These are phyloP conservation scores for Pistacia atlantica DNA, from an alignment of 345 rosid species.

Conservation along the genomic window DNA sequence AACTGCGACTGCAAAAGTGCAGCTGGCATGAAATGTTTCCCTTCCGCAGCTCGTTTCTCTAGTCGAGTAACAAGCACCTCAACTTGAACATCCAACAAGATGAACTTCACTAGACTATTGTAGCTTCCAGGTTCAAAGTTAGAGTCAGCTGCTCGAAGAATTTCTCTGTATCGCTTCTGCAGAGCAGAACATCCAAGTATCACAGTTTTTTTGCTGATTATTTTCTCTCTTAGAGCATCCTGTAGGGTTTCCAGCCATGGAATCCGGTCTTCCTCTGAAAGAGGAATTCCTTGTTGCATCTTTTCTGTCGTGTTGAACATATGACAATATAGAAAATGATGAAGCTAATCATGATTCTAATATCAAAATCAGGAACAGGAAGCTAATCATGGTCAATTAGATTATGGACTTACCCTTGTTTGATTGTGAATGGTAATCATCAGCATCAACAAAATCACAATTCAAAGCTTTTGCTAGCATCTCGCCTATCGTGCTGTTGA, in stretches of 20 bases:
- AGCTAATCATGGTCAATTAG: not conserved
- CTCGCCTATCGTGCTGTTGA: slow-evolving; percentile 67
- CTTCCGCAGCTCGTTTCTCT: slow-evolving; percentile 56
- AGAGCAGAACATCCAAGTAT: slow-evolving; percentile 81
- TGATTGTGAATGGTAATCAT: slow-evolving; percentile 74
- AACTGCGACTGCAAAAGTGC: slow-evolving; percentile 79
- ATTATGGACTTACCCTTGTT: slow-evolving; percentile 58
- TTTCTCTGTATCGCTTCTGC: slow-evolving; percentile 66
- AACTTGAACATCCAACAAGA: slow-evolving; percentile 58
- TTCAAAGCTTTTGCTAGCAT: slow-evolving; percentile 27
- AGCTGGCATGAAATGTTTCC: slow-evolving; percentile 80
- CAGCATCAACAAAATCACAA: slow-evolving; percentile 75
- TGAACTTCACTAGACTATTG: slow-evolving; percentile 49
- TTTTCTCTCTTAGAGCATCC: slow-evolving; percentile 41
- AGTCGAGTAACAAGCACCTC: slow-evolving; percentile 61
- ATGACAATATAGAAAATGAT: not conserved
- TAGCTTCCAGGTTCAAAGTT: slow-evolving; percentile 44
- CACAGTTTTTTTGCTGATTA: slow-evolving; percentile 38
- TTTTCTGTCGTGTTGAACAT: slow-evolving; percentile 48
- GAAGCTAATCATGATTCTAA: not conserved
- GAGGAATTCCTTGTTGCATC: slow-evolving; percentile 72
- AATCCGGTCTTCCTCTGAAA: slow-evolving; percentile 71
- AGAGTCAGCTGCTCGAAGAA: slow-evolving; percentile 66
- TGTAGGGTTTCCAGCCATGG: slow-evolving; percentile 78
- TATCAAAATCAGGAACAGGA: not conserved